phyloP scores from a whole-genome alignment of 768 basidiomycete genomes.

The Leccinum disarticulatum region DNA sequence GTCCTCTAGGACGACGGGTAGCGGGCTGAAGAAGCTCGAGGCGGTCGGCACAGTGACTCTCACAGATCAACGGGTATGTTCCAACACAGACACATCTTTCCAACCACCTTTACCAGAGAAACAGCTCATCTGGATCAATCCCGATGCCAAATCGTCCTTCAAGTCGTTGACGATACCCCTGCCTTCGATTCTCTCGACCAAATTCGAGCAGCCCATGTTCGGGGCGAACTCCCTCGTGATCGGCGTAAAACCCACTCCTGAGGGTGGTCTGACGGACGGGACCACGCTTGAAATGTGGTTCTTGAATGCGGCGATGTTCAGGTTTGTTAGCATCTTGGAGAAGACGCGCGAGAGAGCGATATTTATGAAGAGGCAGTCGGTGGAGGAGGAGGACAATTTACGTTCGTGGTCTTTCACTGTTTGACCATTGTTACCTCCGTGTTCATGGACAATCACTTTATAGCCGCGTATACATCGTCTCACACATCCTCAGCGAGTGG shows the following conservation, averaged over 20 bases:
- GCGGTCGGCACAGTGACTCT: conserved; percentile 59
- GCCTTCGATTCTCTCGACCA: conserved; percentile 61
- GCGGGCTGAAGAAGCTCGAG: conserved; percentile 56
- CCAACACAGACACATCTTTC: conserved; percentile 3
- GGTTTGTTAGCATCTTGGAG: conserved; percentile 70
- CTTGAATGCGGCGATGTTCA: conserved; percentile 66
- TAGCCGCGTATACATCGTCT: conserved; percentile 33
- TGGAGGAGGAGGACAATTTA: conserved; percentile 34
- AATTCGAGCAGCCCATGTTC: conserved; percentile 76
- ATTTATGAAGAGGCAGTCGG: conserved; percentile 64
- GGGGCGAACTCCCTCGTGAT: conserved; percentile 65
- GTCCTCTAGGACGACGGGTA: conserved; percentile 54
- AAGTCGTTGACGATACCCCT: conserved; percentile 57
- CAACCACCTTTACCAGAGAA: conserved; percentile 6
- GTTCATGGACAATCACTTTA: background rate
- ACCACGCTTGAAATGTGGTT: conserved; percentile 68
- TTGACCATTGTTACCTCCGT: background rate
- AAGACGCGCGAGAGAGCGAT: conserved; percentile 76
- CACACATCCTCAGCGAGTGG: conserved; percentile 18
- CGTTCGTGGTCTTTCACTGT: conserved; percentile 24
- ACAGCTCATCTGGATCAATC: conserved; percentile 64
- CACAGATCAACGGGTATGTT: conserved; percentile 70
- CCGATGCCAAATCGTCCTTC: conserved; percentile 35
- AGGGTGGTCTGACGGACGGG: conserved; percentile 65
- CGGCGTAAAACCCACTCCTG: conserved; percentile 63